phyloP scores from a whole-genome alignment of 768 basidiomycete genomes.

The Boletus patriciae region DNA sequence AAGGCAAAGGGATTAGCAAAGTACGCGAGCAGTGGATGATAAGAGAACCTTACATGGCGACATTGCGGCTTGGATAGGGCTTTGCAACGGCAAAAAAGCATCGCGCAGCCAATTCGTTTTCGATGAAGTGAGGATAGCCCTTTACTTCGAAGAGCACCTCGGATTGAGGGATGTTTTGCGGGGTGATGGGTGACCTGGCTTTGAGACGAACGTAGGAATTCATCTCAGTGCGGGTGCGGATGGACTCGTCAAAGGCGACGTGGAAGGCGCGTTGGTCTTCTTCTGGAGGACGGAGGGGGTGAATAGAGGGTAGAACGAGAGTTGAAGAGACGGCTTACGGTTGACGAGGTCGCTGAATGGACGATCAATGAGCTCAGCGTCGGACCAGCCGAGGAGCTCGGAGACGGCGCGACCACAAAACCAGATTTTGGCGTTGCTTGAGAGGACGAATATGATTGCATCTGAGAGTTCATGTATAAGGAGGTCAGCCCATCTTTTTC shows the following conservation, averaged over 20 bases:
- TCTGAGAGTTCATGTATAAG: conserved; percentile 76
- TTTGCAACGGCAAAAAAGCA: conserved; percentile 76
- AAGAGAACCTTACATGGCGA: conserved; percentile 53
- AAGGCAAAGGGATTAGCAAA: conserved; percentile 3
- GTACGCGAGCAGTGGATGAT: neutral
- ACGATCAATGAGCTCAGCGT: conserved; percentile 67
- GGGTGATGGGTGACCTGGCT: conserved; percentile 38
- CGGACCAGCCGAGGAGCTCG: conserved; percentile 77
- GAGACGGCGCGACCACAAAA: conserved; percentile 68
- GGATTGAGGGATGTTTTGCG: conserved; percentile 32
- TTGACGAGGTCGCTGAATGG: conserved; percentile 66
- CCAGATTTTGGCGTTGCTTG: conserved; percentile 58
- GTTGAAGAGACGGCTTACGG: conserved; percentile 40
- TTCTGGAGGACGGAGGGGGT: conserved; percentile 36
- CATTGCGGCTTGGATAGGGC: conserved; percentile 74
- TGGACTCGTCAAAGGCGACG: conserved; percentile 52
- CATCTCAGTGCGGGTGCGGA: conserved; percentile 51
- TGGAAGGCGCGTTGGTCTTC: conserved; percentile 54
- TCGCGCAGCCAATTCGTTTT: conserved; percentile 40
- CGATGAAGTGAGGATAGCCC: conserved; percentile 57
- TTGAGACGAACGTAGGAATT: conserved; percentile 62
- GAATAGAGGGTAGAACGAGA: neutral
- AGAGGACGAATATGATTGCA: conserved; percentile 67
- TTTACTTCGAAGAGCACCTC: conserved; percentile 71
- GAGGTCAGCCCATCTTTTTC: conserved; percentile 85